Evolutionary conservation across 768 basidiomycete species (phyloP).

Genomic region (Lentinula raphanica): DNA sequence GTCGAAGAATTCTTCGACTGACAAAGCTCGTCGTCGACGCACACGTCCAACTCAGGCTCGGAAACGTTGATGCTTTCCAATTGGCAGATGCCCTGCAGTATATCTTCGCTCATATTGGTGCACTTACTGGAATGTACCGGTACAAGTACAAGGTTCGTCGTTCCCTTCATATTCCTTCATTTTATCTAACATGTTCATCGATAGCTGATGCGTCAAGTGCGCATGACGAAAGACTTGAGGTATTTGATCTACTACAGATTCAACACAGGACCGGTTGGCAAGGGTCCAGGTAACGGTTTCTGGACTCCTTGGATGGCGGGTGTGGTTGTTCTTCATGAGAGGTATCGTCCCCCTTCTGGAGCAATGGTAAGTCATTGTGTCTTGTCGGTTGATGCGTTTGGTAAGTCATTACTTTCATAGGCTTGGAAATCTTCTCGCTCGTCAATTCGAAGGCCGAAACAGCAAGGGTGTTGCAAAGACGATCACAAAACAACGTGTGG

Average conservation of each 20-base stretch:
- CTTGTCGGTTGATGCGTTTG: too few relatives aligned
- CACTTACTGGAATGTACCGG: slow-evolving; percentile 98
- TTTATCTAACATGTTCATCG: not conserved
- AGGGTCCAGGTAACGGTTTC: slow-evolving; percentile 98
- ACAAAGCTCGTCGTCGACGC: slow-evolving; percentile 99
- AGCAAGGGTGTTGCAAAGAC: slow-evolving; percentile 96
- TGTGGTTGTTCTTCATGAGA: slow-evolving; percentile 99
- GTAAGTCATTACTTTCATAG: slow-evolving; percentile 23
- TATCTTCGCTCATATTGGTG: slow-evolving; percentile 95
- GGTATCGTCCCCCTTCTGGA: slow-evolving; percentile 97
- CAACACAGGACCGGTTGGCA: slow-evolving; percentile 99
- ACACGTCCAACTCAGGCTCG: slow-evolving; percentile 96
- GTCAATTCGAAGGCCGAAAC: slow-evolving; percentile 98
- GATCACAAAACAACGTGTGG: slow-evolving; percentile 98
- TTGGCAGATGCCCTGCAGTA: slow-evolving; percentile 98
- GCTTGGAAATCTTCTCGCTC: slow-evolving; percentile 93
- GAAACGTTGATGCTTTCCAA: slow-evolving; percentile 98
- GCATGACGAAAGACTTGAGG: slow-evolving; percentile 99
- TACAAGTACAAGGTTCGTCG: slow-evolving; percentile 92
- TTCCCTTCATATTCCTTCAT: not conserved
- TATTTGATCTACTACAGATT: slow-evolving; percentile 98
- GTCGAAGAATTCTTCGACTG: slow-evolving; percentile 94
- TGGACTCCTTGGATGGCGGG: slow-evolving; percentile 99
- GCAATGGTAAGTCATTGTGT: slow-evolving; percentile 77
- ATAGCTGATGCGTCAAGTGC: slow-evolving; percentile 96